Evolutionary conservation across 2,329 filamentous ascomycete species (phyloP).

Genomic region (Talaromyces verruculosus): DNA sequence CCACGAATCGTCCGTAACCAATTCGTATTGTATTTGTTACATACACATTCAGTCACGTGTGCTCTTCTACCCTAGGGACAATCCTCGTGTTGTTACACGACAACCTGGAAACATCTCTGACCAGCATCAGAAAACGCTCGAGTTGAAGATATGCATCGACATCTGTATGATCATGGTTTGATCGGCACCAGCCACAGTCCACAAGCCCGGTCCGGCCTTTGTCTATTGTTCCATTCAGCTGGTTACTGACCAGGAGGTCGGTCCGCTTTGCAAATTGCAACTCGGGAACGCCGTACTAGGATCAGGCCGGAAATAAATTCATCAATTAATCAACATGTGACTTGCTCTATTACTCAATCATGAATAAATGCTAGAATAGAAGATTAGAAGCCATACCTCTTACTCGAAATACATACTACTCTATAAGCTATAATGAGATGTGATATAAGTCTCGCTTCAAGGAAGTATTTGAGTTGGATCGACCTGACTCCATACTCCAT

Average conservation of each 20-base stretch:
- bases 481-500: background rate
- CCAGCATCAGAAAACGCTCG: background rate
- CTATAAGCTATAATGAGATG: background rate
- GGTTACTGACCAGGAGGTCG: background rate
- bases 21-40: background rate
- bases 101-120: background rate
- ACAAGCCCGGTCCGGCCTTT: background rate
- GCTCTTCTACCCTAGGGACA: background rate
- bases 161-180: background rate
- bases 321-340: background rate
- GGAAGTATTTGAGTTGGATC: background rate
- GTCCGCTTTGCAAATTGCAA: background rate
- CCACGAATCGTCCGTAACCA: background rate
- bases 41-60: conserved; percentile 1
- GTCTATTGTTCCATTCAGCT: conserved; percentile 1
- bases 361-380: background rate
- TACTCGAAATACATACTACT: background rate
- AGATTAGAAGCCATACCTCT: background rate
- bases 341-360: background rate
- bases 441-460: background rate
- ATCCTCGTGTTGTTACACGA: background rate
- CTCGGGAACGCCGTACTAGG: background rate
- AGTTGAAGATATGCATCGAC: background rate
- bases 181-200: background rate
- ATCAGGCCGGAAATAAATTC: background rate